Percentiles rank a stretch among this genome's conserved stretches.
phyloP scores from a whole-genome alignment of 164 flowering plant genomes.

The Macadamia tetraphylla region DNA sequence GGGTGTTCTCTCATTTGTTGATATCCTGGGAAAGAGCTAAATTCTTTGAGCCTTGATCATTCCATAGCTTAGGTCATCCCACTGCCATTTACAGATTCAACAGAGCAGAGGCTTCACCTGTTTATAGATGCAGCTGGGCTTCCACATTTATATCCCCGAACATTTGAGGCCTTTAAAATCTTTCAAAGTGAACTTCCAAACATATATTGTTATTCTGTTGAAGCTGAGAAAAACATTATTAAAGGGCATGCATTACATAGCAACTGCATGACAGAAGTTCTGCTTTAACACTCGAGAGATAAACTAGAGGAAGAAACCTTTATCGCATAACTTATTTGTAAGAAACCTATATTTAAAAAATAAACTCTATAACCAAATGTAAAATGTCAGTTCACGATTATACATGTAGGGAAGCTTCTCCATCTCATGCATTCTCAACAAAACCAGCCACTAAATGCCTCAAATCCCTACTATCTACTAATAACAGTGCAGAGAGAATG shows the following conservation, averaged over 20 bases:
- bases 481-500: no score
- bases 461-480: no score
- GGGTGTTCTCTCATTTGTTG: conserved; percentile 80
- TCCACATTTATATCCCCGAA: conserved; percentile 72
- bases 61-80: conserved; percentile 69
- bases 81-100: conserved; percentile 76
- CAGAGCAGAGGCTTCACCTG: conserved; percentile 83
- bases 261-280: conserved; percentile 50
- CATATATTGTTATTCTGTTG: conserved; percentile 85
- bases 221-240: conserved; percentile 55
- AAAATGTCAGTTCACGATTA: no score
- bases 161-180: conserved; percentile 55
- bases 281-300: no score
- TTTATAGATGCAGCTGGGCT: conserved; percentile 48
- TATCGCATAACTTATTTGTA: no score
- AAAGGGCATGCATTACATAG: conserved; percentile 56
- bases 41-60: conserved; percentile 41
- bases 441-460: no score
- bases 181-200: conserved; percentile 59
- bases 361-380: no score
- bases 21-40: conserved; percentile 80
- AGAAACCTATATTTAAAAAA: no score
- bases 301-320: no score
- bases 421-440: no score
- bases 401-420: no score